Evolutionary conservation across 306 rosid genomes (phyloP).

Genomic region (Rubus parviflorus): DNA sequence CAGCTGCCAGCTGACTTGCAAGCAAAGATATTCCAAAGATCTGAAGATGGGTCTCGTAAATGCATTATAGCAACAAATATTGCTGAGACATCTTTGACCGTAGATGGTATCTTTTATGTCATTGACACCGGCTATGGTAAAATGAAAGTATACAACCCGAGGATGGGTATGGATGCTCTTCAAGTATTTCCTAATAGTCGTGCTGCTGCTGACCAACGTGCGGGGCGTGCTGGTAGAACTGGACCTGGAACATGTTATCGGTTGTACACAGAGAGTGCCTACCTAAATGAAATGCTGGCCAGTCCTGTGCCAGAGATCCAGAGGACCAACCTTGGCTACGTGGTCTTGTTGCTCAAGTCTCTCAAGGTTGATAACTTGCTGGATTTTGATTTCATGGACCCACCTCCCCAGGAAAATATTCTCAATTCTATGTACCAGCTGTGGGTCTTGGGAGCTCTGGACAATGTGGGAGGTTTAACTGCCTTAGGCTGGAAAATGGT

Average conservation of each 20-base stretch:
- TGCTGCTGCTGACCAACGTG: slow-evolving; percentile 96
- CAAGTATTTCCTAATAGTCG: slow-evolving; percentile 94
- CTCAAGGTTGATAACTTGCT: slow-evolving; percentile 87
- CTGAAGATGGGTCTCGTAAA: slow-evolving; percentile 93
- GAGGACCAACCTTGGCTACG: slow-evolving; percentile 91
- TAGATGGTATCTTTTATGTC: slow-evolving; percentile 88
- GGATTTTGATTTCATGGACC: slow-evolving; percentile 97
- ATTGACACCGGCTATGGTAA: slow-evolving; percentile 94
- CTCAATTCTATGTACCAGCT: slow-evolving; percentile 95
- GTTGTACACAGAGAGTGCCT: slow-evolving; percentile 78
- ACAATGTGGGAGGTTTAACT: slow-evolving; percentile 82
- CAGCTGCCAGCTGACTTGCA: slow-evolving; percentile 95
- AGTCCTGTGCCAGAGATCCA: slow-evolving; percentile 97
- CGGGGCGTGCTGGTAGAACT: slow-evolving; percentile 98
- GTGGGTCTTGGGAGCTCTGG: slow-evolving; percentile 96
- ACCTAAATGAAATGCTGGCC: slow-evolving; percentile 77
- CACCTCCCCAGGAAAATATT: slow-evolving; percentile 94
- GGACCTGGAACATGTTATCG: slow-evolving; percentile 97
- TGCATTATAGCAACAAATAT: slow-evolving; percentile 96
- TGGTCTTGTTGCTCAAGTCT: slow-evolving; percentile 85
- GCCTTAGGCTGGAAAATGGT: slow-evolving; percentile 96
- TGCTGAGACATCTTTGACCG: slow-evolving; percentile 95
- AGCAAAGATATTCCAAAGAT: slow-evolving; percentile 88
- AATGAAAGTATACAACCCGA: slow-evolving; percentile 94
- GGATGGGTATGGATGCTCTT: slow-evolving; percentile 98